A percentile compares a stretch with the other conserved stretches of the same genome.
Evolutionary conservation across 1,284 basidiomycete genomes (phyloP).

Genomic region (Wolfiporia cocos): DNA sequence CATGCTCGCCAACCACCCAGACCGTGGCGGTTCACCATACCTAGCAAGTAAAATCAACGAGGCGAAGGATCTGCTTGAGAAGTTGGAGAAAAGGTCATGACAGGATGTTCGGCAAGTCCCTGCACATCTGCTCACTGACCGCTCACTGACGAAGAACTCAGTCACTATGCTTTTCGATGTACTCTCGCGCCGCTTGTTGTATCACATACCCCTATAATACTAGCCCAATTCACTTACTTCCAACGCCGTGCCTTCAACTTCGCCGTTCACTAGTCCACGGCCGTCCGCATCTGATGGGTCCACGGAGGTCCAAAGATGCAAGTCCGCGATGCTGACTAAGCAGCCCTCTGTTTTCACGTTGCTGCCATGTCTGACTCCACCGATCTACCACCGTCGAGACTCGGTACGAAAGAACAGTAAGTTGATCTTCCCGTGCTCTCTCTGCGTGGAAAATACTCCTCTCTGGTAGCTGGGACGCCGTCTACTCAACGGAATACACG

Average conservation of each 20-base stretch:
- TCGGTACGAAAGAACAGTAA: constrained; percentile 46
- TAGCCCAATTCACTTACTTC: constrained; percentile 10
- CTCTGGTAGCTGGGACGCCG: constrained; percentile 66
- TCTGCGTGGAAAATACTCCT: no score
- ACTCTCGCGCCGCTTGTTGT: constrained; percentile 16
- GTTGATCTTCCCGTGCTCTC: constrained; percentile 11
- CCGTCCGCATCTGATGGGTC: no score
- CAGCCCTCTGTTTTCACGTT: constrained; percentile 11
- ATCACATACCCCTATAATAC: constrained; percentile 17
- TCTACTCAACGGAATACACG: constrained; percentile 65
- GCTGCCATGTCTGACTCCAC: constrained; percentile 17
- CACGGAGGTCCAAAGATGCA: no score
- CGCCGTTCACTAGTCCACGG: no score
- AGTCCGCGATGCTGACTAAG: constrained; percentile 30
- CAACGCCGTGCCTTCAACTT: neutral
- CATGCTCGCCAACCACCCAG: constrained; percentile 96
- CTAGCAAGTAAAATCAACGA: constrained; percentile 98
- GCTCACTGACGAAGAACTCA: no score
- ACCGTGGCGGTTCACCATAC: constrained; percentile 93
- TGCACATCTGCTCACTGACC: no score
- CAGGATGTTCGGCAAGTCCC: neutral
- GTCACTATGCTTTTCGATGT: constrained; percentile 11
- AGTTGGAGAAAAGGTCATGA: constrained; percentile 44
- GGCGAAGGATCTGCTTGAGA: constrained; percentile 81
- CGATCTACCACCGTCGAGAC: constrained; percentile 32